Conservation (phyloP, 768 basidiomycete genomes). For the Mycena leptocephala region DNA sequence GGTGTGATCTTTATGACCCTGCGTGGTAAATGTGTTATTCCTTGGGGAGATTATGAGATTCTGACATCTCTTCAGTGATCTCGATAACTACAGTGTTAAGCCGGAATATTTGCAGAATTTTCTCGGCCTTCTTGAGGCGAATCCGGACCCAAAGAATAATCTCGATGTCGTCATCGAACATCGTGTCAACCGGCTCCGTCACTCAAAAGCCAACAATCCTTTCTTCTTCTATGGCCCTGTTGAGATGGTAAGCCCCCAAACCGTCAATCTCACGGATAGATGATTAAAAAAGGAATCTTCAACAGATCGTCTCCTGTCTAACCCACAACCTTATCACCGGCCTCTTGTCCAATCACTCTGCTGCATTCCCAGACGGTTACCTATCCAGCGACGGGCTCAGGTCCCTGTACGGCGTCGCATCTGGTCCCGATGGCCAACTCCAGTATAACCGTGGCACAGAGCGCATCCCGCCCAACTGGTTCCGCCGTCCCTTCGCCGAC, state of each 20-base stretch:
- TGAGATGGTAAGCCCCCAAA: slow-evolving; percentile 10
- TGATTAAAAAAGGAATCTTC: neutral
- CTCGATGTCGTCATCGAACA: neutral
- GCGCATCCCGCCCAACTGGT: slow-evolving; percentile 25
- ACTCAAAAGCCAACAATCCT: slow-evolving; percentile 4
- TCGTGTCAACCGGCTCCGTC: neutral
- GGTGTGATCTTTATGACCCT: slow-evolving; percentile 13
- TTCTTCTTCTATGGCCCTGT: slow-evolving; percentile 19
- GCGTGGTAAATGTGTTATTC: neutral
- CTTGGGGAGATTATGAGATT: neutral
- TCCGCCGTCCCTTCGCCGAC: neutral
- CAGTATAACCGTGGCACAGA: neutral
- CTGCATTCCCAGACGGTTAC: neutral
- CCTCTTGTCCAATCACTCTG: slow-evolving; percentile 15
- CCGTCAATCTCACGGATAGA: no score
- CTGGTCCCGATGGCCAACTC: neutral
- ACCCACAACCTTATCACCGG: neutral
- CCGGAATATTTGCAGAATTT: neutral
- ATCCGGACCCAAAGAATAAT: neutral
- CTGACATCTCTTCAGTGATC: no score
- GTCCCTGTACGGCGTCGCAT: slow-evolving; percentile 4
- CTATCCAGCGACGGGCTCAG: neutral
- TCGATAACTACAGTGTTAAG: neutral
- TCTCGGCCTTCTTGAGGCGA: neutral
- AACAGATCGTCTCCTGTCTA: neutral